A percentile compares a stretch with the other conserved stretches of the same genome.
Conservation (phyloP, 495 filamentous ascomycete species). For the Tetracladium marchalianum region DNA sequence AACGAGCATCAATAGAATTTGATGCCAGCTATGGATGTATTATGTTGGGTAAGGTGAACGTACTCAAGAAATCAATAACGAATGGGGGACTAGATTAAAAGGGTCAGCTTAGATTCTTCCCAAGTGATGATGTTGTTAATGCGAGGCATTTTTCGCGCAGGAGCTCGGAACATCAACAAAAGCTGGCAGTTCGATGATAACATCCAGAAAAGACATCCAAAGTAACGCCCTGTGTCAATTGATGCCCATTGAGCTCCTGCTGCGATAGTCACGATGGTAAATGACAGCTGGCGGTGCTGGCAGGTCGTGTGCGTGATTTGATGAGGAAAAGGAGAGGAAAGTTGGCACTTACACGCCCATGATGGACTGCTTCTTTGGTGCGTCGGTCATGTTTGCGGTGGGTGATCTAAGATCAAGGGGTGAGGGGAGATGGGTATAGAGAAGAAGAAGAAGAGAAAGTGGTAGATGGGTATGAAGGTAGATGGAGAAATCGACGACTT, state of each 20-base stretch:
- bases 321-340: conserved; percentile 5
- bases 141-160: conserved; percentile 17
- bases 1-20: conserved; percentile 7
- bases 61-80: conserved; percentile 97
- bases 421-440: conserved; percentile 21
- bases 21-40: conserved; percentile 2
- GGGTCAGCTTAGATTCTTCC: conserved; percentile 27
- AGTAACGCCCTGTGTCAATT: conserved; percentile 15
- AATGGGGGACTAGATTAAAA: conserved; percentile 34
- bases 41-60: conserved; percentile 31
- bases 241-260: conserved; percentile 7
- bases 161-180: conserved; percentile 17
- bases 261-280: conserved; percentile 4
- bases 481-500: conserved; percentile 1
- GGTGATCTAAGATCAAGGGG: conserved; percentile 28
- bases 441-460: conserved; percentile 11
- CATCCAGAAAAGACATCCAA: conserved; percentile 6
- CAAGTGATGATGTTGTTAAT: conserved; percentile 13
- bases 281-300: conserved; percentile 9
- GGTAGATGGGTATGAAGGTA: conserved; percentile 13
- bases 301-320: neutral
- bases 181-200: conserved; percentile 4
- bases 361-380: conserved; percentile 60
- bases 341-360: conserved; percentile 75
- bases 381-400: conserved; percentile 34